These are phyloP conservation scores for Solanum pinnatisectum DNA, from an alignment of 257 asterid genomes.

Conservation along the genomic window DNA sequence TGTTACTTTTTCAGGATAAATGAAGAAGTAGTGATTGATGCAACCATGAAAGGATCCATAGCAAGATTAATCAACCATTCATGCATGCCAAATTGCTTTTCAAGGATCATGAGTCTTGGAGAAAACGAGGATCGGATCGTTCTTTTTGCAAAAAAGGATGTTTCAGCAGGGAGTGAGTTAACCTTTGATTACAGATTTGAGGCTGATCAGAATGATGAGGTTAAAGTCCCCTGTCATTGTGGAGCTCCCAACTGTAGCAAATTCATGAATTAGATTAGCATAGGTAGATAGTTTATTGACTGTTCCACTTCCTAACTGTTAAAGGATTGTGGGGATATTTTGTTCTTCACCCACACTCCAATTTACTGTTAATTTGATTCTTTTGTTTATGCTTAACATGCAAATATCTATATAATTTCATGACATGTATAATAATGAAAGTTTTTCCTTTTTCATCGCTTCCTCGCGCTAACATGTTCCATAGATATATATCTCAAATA, in stretches of 20 bases:
- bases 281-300: background rate
- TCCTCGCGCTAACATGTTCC: background rate
- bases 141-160: background rate
- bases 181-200: conserved; percentile 6
- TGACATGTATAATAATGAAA: background rate
- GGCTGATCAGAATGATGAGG: background rate
- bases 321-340: background rate
- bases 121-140: background rate
- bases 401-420: background rate
- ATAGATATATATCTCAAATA: background rate
- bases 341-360: background rate
- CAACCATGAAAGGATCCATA: background rate
- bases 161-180: background rate
- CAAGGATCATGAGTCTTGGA: conserved; percentile 4
- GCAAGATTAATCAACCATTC: conserved; percentile 1
- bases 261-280: background rate
- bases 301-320: background rate
- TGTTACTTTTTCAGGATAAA: conserved; percentile 4
- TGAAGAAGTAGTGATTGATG: background rate
- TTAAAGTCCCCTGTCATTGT: background rate
- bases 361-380: background rate
- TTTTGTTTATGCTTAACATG: background rate
- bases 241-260: conserved; percentile 4
- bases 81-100: conserved; percentile 1
- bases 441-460: background rate